phyloP scores from a whole-genome alignment of 371 early-diverging fungal genomes.

The Rhizopus sp. region DNA sequence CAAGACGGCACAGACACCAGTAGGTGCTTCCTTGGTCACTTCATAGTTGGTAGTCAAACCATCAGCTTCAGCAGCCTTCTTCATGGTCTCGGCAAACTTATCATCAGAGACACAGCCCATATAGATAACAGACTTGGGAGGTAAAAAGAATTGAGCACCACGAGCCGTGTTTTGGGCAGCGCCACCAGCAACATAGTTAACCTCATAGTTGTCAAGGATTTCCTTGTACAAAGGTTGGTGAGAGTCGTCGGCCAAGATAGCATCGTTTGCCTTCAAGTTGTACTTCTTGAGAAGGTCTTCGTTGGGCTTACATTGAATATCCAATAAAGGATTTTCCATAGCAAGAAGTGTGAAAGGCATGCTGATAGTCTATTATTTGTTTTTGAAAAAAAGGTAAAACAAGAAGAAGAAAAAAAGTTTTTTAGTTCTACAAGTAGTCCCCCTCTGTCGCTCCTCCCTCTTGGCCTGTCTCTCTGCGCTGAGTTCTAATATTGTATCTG shows the following conservation, averaged over 20 bases:
- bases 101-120: constrained; percentile 92
- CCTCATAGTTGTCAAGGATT: constrained; percentile 68
- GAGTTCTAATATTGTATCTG: too few relatives aligned
- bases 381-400: too few relatives aligned
- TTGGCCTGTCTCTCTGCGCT: too few relatives aligned
- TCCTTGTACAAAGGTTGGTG: constrained; percentile 87
- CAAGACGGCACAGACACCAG: constrained; percentile 93
- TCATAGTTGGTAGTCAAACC: constrained; percentile 86
- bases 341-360: constrained; percentile 45
- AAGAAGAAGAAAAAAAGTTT: too few relatives aligned
- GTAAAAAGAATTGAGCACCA: constrained; percentile 88
- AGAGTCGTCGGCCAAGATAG: constrained; percentile 89
- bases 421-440: too few relatives aligned
- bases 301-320: constrained; percentile 86
- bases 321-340: constrained; percentile 96
- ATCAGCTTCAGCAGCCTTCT: constrained; percentile 79
- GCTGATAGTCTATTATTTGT: not conserved
- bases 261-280: constrained; percentile 89
- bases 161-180: constrained; percentile 95
- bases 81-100: constrained; percentile 72
- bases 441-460: too few relatives aligned
- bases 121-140: constrained; percentile 84
- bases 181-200: constrained; percentile 92
- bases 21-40: constrained; percentile 71
- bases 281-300: constrained; percentile 78